These are phyloP conservation scores for Kingdonia uniflora DNA, from an alignment of 164 flowering plant species.

Conservation along the genomic window DNA sequence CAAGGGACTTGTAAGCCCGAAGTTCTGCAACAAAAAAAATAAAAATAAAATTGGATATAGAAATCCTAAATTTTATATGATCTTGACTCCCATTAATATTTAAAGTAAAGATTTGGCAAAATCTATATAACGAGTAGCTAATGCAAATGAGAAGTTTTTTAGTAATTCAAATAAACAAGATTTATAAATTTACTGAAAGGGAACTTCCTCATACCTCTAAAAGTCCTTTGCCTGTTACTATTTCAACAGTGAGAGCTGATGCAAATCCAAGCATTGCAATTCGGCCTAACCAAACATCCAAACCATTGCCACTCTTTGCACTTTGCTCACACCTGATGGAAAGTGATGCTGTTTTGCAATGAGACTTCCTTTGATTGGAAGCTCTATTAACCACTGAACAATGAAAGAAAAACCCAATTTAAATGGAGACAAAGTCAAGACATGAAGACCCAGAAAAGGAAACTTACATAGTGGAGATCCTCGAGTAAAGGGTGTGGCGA, in stretches of 20 bases:
- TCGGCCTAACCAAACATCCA: slow-evolving; percentile 93
- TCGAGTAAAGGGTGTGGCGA: slow-evolving; percentile 24
- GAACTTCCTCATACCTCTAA: slow-evolving; percentile 50
- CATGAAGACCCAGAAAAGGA: too few species aligned
- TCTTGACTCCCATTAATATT: too few species aligned
- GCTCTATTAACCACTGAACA: slow-evolving; percentile 20
- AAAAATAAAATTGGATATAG: too few species aligned
- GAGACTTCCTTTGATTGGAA: slow-evolving; percentile 21
- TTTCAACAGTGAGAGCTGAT: slow-evolving; percentile 60
- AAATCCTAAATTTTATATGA: too few species aligned
- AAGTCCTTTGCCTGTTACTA: slow-evolving; percentile 86
- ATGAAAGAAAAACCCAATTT: neutral
- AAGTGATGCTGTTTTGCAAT: slow-evolving; percentile 23
- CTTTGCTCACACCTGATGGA: slow-evolving; percentile 70
- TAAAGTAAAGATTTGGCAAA: too few species aligned
- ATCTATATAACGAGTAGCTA: too few species aligned
- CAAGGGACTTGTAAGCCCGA: slow-evolving; percentile 65
- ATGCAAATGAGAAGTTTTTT: too few species aligned
- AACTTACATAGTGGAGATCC: slow-evolving; percentile 53
- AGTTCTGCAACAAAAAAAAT: too few species aligned
- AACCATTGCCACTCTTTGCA: slow-evolving; percentile 37
- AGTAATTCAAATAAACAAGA: too few species aligned
- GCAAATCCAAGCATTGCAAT: slow-evolving; percentile 93
- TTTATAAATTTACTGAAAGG: too few species aligned
- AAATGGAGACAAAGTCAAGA: too few species aligned